phyloP scores from a whole-genome alignment of 805 yeast species.

The Naumovozyma dairenensis region DNA sequence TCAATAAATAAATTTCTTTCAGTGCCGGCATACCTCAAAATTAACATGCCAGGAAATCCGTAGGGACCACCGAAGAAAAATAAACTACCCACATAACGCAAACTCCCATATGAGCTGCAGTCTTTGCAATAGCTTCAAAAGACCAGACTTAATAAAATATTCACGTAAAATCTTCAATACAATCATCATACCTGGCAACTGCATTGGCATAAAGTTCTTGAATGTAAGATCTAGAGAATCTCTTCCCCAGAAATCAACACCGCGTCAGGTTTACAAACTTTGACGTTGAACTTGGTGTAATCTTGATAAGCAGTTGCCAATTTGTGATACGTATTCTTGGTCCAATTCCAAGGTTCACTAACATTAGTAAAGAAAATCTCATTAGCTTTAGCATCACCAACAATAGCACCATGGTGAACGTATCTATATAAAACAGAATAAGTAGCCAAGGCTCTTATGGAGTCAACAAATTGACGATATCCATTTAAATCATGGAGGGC shows the following conservation, averaged over 20 bases:
- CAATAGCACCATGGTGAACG: too few species aligned
- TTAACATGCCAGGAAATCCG: conserved; percentile 1
- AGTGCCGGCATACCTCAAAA: conserved; percentile 4
- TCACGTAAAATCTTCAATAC: neutral
- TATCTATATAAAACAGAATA: too few species aligned
- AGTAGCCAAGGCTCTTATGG: neutral
- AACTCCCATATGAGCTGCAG: conserved; percentile 1
- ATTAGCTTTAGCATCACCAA: too few species aligned
- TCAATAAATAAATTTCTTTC: conserved; percentile 3
- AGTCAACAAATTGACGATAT: neutral
- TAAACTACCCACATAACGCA: conserved; percentile 5
- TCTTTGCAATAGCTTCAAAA: too few species aligned
- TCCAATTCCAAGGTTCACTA: too few species aligned
- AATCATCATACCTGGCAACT: neutral
- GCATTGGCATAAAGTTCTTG: neutral
- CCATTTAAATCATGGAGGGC: neutral
- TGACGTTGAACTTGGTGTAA: too few species aligned
- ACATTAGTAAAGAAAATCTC: too few species aligned
- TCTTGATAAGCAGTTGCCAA: too few species aligned
- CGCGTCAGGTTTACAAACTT: neutral
- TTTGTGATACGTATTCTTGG: too few species aligned
- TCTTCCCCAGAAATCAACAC: neutral
- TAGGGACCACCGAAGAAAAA: conserved; percentile 3
- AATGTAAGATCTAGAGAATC: neutral
- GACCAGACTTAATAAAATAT: too few species aligned